phyloP scores from a whole-genome alignment of 805 yeast species.

The Ogataea thermomethanolica region DNA sequence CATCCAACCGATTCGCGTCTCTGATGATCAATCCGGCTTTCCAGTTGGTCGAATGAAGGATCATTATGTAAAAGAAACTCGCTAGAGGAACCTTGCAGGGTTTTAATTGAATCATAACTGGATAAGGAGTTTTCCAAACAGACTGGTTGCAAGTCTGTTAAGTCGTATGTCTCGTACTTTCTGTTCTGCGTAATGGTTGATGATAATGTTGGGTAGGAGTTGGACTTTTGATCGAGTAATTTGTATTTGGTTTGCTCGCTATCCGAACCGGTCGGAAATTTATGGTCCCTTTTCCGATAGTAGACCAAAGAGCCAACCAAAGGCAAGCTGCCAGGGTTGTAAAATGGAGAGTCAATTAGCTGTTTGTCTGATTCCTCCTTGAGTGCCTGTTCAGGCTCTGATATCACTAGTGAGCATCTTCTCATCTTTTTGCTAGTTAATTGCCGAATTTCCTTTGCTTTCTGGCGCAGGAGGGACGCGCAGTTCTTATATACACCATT shows the following conservation, averaged over 20 bases:
- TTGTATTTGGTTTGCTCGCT: neutral
- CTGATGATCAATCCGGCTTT: constrained; percentile 3
- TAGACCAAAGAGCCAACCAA: constrained; percentile 30
- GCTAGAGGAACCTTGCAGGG: neutral
- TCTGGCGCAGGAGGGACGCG: no score
- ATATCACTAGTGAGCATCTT: constrained; percentile 11
- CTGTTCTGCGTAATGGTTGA: neutral
- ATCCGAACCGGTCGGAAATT: neutral
- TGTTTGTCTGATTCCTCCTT: neutral
- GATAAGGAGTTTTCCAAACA: neutral
- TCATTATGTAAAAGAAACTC: neutral
- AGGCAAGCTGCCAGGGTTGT: constrained; percentile 24
- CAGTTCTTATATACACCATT: neutral
- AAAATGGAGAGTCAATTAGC: neutral
- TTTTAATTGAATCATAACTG: neutral
- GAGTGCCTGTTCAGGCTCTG: constrained; percentile 2
- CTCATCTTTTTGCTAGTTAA: neutral
- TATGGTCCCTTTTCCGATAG: constrained; percentile 15
- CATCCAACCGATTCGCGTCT: constrained; percentile 6
- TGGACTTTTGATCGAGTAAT: constrained; percentile 1
- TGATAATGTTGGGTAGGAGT: constrained; percentile 8
- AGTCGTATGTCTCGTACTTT: neutral
- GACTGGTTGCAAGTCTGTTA: neutral
- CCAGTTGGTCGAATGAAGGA: constrained; percentile 5
- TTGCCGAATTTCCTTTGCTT: no score